phyloP scores from a whole-genome alignment of 768 basidiomycete genomes.

The Terana coerulea region DNA sequence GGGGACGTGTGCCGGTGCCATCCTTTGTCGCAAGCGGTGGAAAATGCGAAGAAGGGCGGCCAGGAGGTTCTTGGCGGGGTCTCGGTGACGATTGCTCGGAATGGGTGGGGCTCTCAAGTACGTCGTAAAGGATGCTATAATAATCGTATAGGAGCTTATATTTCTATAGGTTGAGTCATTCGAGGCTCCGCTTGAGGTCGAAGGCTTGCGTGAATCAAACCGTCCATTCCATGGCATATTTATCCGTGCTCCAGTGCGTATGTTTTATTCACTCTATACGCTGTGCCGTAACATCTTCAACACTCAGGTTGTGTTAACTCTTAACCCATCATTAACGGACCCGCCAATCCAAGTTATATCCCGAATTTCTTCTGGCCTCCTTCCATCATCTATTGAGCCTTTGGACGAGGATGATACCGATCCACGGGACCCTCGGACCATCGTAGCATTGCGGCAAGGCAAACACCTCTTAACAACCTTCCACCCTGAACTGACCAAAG shows the following conservation, averaged over 20 bases:
- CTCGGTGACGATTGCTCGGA: slow-evolving; percentile 75
- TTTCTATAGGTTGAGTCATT: slow-evolving; percentile 78
- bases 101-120: slow-evolving; percentile 94
- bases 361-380: slow-evolving; percentile 53
- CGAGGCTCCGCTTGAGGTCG: slow-evolving; percentile 68
- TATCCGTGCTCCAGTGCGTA: slow-evolving; percentile 85
- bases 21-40: slow-evolving; percentile 74
- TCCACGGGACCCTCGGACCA: slow-evolving; percentile 53
- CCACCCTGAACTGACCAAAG: slow-evolving; percentile 90
- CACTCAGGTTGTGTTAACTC: slow-evolving; percentile 63
- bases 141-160: neutral
- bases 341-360: slow-evolving; percentile 69
- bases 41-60: slow-evolving; percentile 80
- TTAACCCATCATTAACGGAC: slow-evolving; percentile 43
- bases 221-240: slow-evolving; percentile 79
- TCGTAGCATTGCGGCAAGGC: slow-evolving; percentile 86
- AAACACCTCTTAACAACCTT: slow-evolving; percentile 84
- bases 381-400: slow-evolving; percentile 38
- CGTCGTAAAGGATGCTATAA: slow-evolving; percentile 8
- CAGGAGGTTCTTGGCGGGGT: slow-evolving; percentile 85
- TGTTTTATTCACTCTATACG: neutral
- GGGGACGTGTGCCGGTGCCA: slow-evolving; percentile 97
- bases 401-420: slow-evolving; percentile 41
- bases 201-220: slow-evolving; percentile 54
- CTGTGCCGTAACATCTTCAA: neutral